Percentiles rank a stretch among this genome's conserved stretches.
These are phyloP conservation scores for Chaetothyriales sp. DNA, from an alignment of 2,329 filamentous ascomycete genomes.

Conservation along the genomic window DNA sequence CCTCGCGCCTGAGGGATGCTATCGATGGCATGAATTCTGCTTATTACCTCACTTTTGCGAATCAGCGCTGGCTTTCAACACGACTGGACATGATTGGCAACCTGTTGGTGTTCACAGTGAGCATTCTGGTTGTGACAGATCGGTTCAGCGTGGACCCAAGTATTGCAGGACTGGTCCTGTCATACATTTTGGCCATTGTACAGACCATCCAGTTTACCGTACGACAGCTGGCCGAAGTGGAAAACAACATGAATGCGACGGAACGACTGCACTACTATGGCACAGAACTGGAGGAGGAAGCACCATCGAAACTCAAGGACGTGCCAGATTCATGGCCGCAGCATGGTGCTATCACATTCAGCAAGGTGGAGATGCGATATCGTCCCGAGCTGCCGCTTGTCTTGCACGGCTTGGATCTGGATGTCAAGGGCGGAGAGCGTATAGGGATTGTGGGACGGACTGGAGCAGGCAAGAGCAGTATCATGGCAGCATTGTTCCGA, in stretches of 20 bases:
- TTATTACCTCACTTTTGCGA: conserved; percentile 89
- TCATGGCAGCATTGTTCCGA: conserved; percentile 32
- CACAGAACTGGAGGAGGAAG: conserved; percentile 72
- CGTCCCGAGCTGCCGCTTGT: conserved; percentile 57
- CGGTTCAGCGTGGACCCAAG: conserved; percentile 73
- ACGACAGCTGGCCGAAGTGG: conserved; percentile 82
- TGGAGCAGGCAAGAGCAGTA: conserved; percentile 32
- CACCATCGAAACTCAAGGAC: conserved; percentile 59
- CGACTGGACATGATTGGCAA: conserved; percentile 76
- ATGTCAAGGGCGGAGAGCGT: conserved; percentile 30
- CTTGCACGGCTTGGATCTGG: conserved; percentile 46
- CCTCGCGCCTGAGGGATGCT: conserved; percentile 49
- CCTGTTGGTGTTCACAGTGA: conserved; percentile 69
- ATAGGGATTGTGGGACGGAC: conserved; percentile 34
- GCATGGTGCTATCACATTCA: conserved; percentile 63
- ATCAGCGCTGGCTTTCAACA: conserved; percentile 82
- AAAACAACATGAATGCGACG: conserved; percentile 96
- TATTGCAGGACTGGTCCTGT: conserved; percentile 74
- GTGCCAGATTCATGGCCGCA: conserved; percentile 70
- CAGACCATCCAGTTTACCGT: conserved; percentile 95
- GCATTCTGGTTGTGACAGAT: conserved; percentile 81
- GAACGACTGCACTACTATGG: conserved; percentile 87
- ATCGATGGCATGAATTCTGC: conserved; percentile 89
- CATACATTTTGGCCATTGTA: conserved; percentile 83
- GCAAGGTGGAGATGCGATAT: conserved; percentile 66